These are phyloP conservation scores for Scheffersomyces lignosus DNA, from an alignment of 805 yeast species.

Conservation along the genomic window DNA sequence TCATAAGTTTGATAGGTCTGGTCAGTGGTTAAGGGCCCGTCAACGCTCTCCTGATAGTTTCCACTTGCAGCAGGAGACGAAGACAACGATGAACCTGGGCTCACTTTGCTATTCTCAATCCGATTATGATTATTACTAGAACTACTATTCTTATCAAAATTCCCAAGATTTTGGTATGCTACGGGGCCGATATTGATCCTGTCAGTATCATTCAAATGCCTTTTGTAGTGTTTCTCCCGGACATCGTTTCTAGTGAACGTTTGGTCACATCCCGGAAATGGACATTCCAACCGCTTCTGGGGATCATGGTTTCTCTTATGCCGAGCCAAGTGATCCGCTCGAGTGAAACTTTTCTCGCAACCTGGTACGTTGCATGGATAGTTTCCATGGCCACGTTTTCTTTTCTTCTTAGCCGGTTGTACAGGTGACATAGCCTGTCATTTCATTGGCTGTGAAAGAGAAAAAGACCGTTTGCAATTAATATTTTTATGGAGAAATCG, in stretches of 20 bases:
- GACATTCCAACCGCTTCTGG: slow-evolving; percentile 2
- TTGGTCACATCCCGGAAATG: slow-evolving; percentile 7
- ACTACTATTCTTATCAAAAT: too few relatives aligned
- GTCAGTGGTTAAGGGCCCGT: too few relatives aligned
- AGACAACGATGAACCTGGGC: too few relatives aligned
- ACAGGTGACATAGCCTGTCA: slow-evolving; percentile 15
- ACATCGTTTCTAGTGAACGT: slow-evolving; percentile 8
- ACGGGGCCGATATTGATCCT: too few relatives aligned
- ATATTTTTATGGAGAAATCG: too few relatives aligned
- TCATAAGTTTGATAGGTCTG: too few relatives aligned
- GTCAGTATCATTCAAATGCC: neutral
- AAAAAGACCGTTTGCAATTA: too few relatives aligned
- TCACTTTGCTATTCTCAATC: neutral
- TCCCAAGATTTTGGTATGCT: too few relatives aligned
- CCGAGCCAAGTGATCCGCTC: slow-evolving; percentile 9
- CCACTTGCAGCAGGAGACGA: too few relatives aligned
- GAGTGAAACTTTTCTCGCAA: slow-evolving; percentile 5
- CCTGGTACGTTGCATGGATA: slow-evolving; percentile 5
- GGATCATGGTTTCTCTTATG: slow-evolving; percentile 11
- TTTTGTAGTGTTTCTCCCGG: slow-evolving; percentile 7
- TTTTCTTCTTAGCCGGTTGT: slow-evolving; percentile 6
- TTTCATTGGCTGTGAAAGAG: too few relatives aligned
- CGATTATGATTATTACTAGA: too few relatives aligned
- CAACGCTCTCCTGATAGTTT: too few relatives aligned
- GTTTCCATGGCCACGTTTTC: slow-evolving; percentile 20